Evolutionary conservation across 78 protist genomes (phyloP).

Genomic region (Trichosphaerium sp.): DNA sequence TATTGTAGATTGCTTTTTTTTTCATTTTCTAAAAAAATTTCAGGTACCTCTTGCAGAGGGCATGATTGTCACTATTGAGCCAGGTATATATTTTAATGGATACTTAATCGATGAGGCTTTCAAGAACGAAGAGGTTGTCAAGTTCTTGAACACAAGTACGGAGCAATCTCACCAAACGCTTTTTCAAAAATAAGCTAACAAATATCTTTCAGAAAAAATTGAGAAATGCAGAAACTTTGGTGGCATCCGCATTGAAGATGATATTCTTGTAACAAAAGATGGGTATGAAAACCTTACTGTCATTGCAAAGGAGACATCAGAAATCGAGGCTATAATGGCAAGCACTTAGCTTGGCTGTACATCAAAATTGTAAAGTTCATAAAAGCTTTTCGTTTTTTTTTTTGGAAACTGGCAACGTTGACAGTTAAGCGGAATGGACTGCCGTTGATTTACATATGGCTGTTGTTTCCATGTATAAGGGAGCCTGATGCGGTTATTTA

Average conservation of each 20-base stretch:
- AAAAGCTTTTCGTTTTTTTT: too few species aligned
- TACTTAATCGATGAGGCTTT: conserved; percentile 44
- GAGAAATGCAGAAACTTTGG: conserved; percentile 59
- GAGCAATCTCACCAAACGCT: too few species aligned
- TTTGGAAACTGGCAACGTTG: too few species aligned
- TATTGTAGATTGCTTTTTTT: not conserved
- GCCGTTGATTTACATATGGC: too few species aligned
- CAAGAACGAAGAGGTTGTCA: conserved; percentile 18
- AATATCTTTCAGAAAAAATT: conserved; percentile 2
- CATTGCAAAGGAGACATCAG: conserved; percentile 63
- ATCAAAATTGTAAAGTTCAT: too few species aligned
- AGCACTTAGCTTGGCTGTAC: too few species aligned
- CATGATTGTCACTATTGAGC: conserved; percentile 86
- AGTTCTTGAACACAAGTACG: conserved; percentile 39
- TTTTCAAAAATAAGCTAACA: too few species aligned
- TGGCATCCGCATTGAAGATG: conserved; percentile 89
- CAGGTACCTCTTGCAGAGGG: conserved; percentile 27
- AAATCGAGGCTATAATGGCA: conserved; percentile 66
- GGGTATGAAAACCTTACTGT: conserved; percentile 57
- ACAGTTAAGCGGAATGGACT: too few species aligned
- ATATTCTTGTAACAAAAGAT: conserved; percentile 63
- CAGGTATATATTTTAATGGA: conserved; percentile 84
- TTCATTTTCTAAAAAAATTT: not conserved
- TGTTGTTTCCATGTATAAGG: too few species aligned
- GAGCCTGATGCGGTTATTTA: too few species aligned